Percentiles rank a stretch among this genome's conserved stretches.
phyloP scores from a whole-genome alignment of 495 filamentous ascomycete genomes.

The Penicillium cosmopolitanum region DNA sequence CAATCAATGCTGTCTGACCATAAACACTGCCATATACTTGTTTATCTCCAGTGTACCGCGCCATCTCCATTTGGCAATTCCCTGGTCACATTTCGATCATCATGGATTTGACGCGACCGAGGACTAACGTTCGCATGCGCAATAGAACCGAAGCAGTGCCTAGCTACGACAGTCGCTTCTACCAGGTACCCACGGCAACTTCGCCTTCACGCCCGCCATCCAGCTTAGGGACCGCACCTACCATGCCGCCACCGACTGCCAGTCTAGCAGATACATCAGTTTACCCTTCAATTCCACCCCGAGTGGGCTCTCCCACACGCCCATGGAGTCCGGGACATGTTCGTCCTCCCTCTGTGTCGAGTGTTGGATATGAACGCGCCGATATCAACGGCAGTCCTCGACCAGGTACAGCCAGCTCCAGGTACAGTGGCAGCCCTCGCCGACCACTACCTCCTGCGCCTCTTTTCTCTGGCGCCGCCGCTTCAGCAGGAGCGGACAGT shows the following conservation, averaged over 20 bases:
- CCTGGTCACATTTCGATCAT: slow-evolving; percentile 4
- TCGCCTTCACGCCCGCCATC: slow-evolving; percentile 57
- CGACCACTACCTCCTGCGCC: slow-evolving; percentile 91
- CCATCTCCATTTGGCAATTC: slow-evolving; percentile 1
- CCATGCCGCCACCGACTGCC: slow-evolving; percentile 56
- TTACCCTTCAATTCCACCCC: slow-evolving; percentile 53
- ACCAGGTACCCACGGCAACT: slow-evolving; percentile 35
- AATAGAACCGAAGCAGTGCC: slow-evolving; percentile 32
- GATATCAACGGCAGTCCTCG: slow-evolving; percentile 88
- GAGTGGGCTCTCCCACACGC: slow-evolving; percentile 60
- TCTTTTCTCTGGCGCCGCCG: slow-evolving; percentile 63
- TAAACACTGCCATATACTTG: slow-evolving; percentile 20
- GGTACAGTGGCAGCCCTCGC: slow-evolving; percentile 82
- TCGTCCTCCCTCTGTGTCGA: slow-evolving; percentile 53
- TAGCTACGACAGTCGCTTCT: slow-evolving; percentile 33
- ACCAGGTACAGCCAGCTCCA: slow-evolving; percentile 85
- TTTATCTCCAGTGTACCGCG: slow-evolving; percentile 11
- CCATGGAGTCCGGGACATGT: slow-evolving; percentile 76
- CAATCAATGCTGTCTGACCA: neutral
- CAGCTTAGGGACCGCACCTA: slow-evolving; percentile 56
- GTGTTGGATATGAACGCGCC: slow-evolving; percentile 75
- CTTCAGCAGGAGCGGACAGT: slow-evolving; percentile 38
- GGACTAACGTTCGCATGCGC: slow-evolving; percentile 35
- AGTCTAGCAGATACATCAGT: slow-evolving; percentile 42
- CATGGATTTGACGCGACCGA: slow-evolving; percentile 27